Base-by-base conservation (phyloP, 2,329 filamentous ascomycete genomes). In the Aureobasidium sp. region DNA sequence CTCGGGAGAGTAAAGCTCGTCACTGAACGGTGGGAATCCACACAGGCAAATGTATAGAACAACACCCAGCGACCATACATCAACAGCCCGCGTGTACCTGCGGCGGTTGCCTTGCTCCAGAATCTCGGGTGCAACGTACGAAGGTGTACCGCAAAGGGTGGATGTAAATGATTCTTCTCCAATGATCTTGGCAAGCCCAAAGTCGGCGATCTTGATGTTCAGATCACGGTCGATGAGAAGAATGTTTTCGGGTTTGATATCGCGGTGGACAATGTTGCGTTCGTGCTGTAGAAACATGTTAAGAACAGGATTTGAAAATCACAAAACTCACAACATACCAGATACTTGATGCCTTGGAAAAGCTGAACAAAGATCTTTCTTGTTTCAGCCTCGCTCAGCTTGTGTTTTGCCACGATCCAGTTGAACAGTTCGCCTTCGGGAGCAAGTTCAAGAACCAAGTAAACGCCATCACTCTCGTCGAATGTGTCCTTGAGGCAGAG, bases 211-310 rank as follows among this genome's bases (percentile, higher is more conserved):
- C 76, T 99, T 99, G 66, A 96, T 87, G 63, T 87, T 87, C 32
- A 97, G 78, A 37, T 94, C 82, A 70, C 90, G 91, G 75, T 97
- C 91, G 5, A 88, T 86, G 39, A 99, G 79, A 9, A 99, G 78
- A 37, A 99, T 97, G 70, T 97, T 97, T 72, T 97, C 93, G 0
- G 92, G 93, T 75, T 97, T 97, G 76, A 99, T 97, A 69, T 99
- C 94, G 63, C 94, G 88, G 74, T 99, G 94, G 5, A 97, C 92
- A 73, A 99, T 96, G 69, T 94, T 95, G 65, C 94, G 89, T 65
- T 97, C 94, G 73, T 99, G 94, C 93, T 97, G 65, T 37, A 63
- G 39, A 37, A 10, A 37, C 17, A 2, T 34, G 26, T 50, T 27
- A 32, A 24, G 17, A 24, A 37, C 9, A 29, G 7, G 32, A 24